Evolutionary conservation across 2,329 filamentous ascomycete genomes (phyloP), one percentile per base, ranked within the genome.

Genomic region (Pleochaeta shiraiana): DNA sequence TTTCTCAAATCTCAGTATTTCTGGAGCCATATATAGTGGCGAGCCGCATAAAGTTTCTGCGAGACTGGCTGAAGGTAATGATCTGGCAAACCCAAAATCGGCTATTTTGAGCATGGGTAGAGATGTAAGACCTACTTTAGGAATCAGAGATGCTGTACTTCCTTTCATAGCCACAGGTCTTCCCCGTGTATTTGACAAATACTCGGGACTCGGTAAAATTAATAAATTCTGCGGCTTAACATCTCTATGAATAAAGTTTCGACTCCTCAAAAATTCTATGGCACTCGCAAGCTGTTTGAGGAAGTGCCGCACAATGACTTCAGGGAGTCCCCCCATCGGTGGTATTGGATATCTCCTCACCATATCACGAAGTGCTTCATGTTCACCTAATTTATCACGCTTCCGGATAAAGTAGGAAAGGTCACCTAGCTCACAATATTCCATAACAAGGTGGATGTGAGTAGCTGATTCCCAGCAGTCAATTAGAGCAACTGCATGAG

Each of bases 171-270:
- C 37, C 21, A 88, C 85, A 66, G 86, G 81, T 37, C 80, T 77
- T 66, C 83, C 79, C 64, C 82, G 81, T 65, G 78, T 77, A 60
- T 81, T 79, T 65, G 81, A 79, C 65, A 85, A 78, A 73, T 88
- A 93, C 63, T 83, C 83, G 6, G 83, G 79, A 1, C 91, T 88
- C 1, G 93, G 93, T 57, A 95, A 86, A 21, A 98, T 80, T 0
- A 98, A 80, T 4, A 98, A 81, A 70, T 98, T 98, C 73, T 98
- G 93, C 4, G 93, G 93, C 74, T 98, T 98, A 71, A 98, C 87
- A 73, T 98, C 93, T 69, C 93, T 88, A 76, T 98, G 93, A 63
- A 98, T 90, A 70, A 95, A 87, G 73, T 95, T 90, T 69, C 85
- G 83, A 66, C 84, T 81, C 64, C 91, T 83, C 64, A 98, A 79